Base-by-base conservation (phyloP, 164 flowering plant genomes). In the Buxus sempervirens region DNA sequence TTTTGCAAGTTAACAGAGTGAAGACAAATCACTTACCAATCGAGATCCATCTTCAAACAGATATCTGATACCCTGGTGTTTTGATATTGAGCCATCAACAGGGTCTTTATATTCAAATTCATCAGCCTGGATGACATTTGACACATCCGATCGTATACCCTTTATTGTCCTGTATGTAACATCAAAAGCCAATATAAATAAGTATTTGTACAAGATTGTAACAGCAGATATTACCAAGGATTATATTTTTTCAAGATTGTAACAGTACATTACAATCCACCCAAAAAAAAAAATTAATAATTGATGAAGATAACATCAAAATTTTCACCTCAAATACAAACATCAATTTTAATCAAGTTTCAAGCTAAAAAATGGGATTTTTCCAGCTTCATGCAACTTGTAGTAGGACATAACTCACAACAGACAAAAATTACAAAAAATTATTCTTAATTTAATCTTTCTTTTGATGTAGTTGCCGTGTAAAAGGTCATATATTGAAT, bases 91-190 rank as follows among this genome's bases (percentile, higher is more conserved):
- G 73, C 96, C 93, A 83, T 96, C 99, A 69, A 96, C 98, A 22
- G 96, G 96, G 82, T 93, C 98, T 74, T 88, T 96, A 86, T 96
- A 96, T 69, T 96, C 98, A 69, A 96, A 96, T 72, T 96, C 99
- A 81, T 96, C 97, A 24, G 87, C 98, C 62, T 81, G 23, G 55
- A 68, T 86, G 67, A 96, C 90, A 53, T 81, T 79, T 28, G 97
- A 65, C 54, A 89, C 97, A 74, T 89, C 98, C 62, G 91, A 81
- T 18, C 88, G 72, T 54, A 82, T 81, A 55, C 85, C 95, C 70
- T 86, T 85, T 58, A 93, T 79, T 67, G 86, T 86, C 69, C 98
- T 92, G 86, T 25, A 66, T 26, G n/a, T 19, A 57, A 67, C 14
- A 10, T 45, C 51, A 4, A 15, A 4, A 45, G 18, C 51, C 18